phyloP scores from a whole-genome alignment of 2,329 filamentous ascomycete species.

The Didymella keratinophila region DNA sequence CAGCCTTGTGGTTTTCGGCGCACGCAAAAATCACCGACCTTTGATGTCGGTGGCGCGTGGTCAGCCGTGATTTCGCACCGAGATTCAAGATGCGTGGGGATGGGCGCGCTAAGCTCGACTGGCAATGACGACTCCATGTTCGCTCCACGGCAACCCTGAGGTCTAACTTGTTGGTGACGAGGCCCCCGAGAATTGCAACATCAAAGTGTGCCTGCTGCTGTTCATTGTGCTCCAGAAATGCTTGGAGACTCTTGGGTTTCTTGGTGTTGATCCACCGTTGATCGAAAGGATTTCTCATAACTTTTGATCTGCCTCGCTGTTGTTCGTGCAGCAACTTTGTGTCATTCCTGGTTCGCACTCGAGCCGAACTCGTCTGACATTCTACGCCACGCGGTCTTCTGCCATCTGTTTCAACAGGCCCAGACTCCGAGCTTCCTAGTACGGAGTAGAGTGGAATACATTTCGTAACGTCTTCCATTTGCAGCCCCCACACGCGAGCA shows the following conservation, averaged over 20 bases:
- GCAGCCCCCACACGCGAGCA: neutral
- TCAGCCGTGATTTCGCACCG: neutral
- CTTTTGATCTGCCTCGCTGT: neutral
- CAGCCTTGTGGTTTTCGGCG: neutral
- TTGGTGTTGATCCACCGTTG: constrained; percentile 6
- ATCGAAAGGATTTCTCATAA: neutral
- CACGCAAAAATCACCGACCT: neutral
- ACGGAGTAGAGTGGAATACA: constrained; percentile 2
- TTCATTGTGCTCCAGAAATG: neutral
- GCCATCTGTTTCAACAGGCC: neutral
- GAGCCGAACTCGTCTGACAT: neutral
- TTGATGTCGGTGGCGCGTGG: constrained; percentile 19
- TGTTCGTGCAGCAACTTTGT: neutral
- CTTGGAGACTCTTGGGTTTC: constrained; percentile 15
- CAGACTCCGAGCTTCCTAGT: constrained; percentile 2
- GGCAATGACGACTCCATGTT: constrained; percentile 8
- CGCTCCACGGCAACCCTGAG: constrained; percentile 14
- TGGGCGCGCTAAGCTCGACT: neutral
- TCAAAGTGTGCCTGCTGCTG: neutral
- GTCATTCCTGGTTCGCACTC: neutral
- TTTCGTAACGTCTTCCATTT: constrained; percentile 7
- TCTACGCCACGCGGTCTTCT: constrained; percentile 1
- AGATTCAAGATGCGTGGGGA: constrained; percentile 7
- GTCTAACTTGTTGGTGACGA: constrained; percentile 10
- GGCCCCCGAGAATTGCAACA: neutral